Evolutionary conservation across 2,329 filamentous ascomycete genomes (phyloP), one percentile per base, ranked within the genome.

Genomic region (Aspergillus sp.): DNA sequence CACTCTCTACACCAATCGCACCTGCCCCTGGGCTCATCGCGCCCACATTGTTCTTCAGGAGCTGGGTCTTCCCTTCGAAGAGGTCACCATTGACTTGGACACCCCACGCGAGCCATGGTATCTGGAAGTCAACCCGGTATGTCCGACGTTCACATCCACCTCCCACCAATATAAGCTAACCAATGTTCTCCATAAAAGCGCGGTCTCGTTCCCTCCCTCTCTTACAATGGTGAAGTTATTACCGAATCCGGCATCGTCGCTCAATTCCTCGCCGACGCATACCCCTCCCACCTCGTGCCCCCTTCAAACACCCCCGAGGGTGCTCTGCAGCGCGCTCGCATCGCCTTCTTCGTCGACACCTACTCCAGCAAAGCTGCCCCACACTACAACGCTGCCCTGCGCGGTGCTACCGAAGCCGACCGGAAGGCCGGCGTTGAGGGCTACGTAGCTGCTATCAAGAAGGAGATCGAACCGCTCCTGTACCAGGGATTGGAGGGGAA

Each of bases 381-480:
- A 0, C 71, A 78, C 42, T 74, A 84, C 38, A 78, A 80, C 62
- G 81, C 81, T 61, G 71, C 80, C 11, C 62, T 85, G n/a, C 73
- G 79, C 5, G 78, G 83, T 0, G 77, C 81, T 50, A 70, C 73
- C 15, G 75, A 82, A 1, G 81, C 77, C 5, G 86, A 87, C 50
- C 79, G 81, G 5, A 79, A 83, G 1, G 77, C 76, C 2, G 70
- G 83, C 3, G 78, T 75, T 0, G 75, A 82, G 21, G 82, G 82
- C 8, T 77, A 86, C n/a, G 77, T 89, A 3, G 80, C 79, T 1
- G 80, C 79, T 1, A 76, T 90, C 1, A 80, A 81, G 56, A 91
- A 89, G 77, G 90, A 94, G 68, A 78, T 95, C 58, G 91, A 93
- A 76, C 90, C 90, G 1, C 76, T 91, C 39, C 78, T 96, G 25